A percentile compares a stretch with the other conserved stretches of the same genome.
Evolutionary conservation across 1,139 yeast genomes (phyloP).

Genomic region (Lodderomyces theae): DNA sequence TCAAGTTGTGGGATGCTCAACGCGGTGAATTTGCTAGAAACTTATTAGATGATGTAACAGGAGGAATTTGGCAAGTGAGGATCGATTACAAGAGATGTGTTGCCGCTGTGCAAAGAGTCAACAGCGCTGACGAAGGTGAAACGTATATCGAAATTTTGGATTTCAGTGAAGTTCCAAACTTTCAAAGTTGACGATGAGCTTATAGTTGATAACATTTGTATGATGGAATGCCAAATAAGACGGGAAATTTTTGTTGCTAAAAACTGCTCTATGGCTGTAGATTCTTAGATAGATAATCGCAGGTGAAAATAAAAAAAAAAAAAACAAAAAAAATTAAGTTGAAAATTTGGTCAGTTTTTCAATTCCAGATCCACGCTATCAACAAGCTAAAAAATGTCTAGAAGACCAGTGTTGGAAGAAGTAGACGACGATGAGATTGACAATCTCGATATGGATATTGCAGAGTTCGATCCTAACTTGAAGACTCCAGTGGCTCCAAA

Average conservation of each 20-base stretch:
- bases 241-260: too few species aligned
- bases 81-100: slow-evolving; percentile 83
- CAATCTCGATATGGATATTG: slow-evolving; percentile 87
- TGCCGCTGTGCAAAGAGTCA: slow-evolving; percentile 79
- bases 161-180: slow-evolving; percentile 52
- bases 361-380: too few species aligned
- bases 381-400: slow-evolving; percentile 29
- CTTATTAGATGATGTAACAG: slow-evolving; percentile 69
- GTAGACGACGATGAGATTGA: slow-evolving; percentile 87
- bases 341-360: too few species aligned
- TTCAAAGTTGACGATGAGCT: neutral
- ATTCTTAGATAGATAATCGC: too few species aligned
- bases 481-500: slow-evolving; percentile 69
- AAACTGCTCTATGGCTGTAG: too few species aligned
- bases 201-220: neutral
- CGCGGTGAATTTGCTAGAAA: slow-evolving; percentile 78
- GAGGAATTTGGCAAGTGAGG: slow-evolving; percentile 92
- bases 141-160: slow-evolving; percentile 80
- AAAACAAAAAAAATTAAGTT: neutral
- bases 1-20: slow-evolving; percentile 79
- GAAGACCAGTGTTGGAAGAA: slow-evolving; percentile 79
- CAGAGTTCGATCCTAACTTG: slow-evolving; percentile 79
- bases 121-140: slow-evolving; percentile 47
- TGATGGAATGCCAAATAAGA: neutral
- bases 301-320: neutral